A percentile compares a stretch with the other conserved stretches of the same genome.
These are phyloP conservation scores for Kwoniella mangroviensis DNA, from an alignment of 768 basidiomycete species.

Conservation along the genomic window DNA sequence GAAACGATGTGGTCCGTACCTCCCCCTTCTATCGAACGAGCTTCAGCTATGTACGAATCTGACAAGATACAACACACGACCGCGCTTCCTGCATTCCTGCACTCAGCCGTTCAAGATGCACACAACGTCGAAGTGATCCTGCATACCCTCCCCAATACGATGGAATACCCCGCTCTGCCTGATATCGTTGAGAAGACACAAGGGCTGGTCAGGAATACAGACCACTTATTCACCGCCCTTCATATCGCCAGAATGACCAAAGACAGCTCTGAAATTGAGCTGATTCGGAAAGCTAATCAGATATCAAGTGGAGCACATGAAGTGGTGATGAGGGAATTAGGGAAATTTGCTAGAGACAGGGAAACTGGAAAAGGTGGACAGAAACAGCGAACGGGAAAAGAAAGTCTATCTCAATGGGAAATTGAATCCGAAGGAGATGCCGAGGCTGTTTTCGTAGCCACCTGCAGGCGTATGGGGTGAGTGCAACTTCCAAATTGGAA, in stretches of 20 bases:
- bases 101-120: background rate
- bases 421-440: conserved; percentile 92
- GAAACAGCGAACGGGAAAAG: conserved; percentile 40
- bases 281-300: conserved; percentile 77
- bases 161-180: conserved; percentile 48
- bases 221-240: conserved; percentile 75
- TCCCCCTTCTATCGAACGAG: conserved; percentile 70
- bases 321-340: conserved; percentile 87
- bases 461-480: conserved; percentile 84
- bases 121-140: conserved; percentile 18
- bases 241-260: conserved; percentile 81
- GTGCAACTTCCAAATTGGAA: conserved; percentile 41
- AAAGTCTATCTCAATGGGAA: conserved; percentile 69
- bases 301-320: conserved; percentile 91
- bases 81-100: conserved; percentile 56
- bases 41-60: conserved; percentile 56
- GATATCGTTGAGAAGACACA: conserved; percentile 29
- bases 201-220: conserved; percentile 60
- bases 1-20: conserved; percentile 80
- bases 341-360: conserved; percentile 58
- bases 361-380: conserved; percentile 3
- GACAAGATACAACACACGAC: conserved; percentile 62
- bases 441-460: conserved; percentile 89
- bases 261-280: conserved; percentile 70
- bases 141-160: conserved; percentile 49